Evolutionary conservation across 495 filamentous ascomycete species (phyloP), one percentile per base, ranked within the genome.

Genomic region (Hyphodiscus hymeniophilus): DNA sequence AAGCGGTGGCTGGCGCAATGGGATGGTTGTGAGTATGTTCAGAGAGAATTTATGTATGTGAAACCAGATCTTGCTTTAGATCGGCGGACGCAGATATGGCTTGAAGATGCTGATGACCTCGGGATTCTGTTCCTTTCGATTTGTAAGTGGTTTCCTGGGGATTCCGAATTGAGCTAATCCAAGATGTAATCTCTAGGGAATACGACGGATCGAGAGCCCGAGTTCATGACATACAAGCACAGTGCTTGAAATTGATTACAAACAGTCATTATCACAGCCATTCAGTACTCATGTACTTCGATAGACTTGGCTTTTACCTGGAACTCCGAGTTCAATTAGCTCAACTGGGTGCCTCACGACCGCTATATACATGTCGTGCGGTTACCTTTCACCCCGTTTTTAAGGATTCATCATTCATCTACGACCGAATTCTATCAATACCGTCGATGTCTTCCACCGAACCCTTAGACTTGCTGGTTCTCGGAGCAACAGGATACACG

Each of bases 71-170:
- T 38, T 30, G 49, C 28, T 10, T 22, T 66, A 55, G 50, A 64
- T 46, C 1, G 49, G 7, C 48, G 63, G 44, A 52, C 60, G 16
- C 61, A 67, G 52, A 54, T 45, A 42, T 69, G 66, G 64, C 38
- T 67, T 11, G 66, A 65, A 44, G 66, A 69, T 48, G 55, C 66
- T 18, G 66, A 69, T 53, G 64, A 69, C 41, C 55, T 69, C 20
- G 66, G 64, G 6, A 48, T 69, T 17, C 46, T 66, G 5, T 61
- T 68, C 45, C 50, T 64, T 23, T 58, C 56, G 16, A 66, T 68
- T 17, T 42, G 66, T 68, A 45, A 48, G 52, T 36, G 33, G 12
- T 36, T 7, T 7, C 5, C 33, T 36, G 12, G 16, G 16, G 33
- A 36, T n/a, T n/a, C n/a, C n/a, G 33, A n/a, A 36, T n/a, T 36